Base-by-base conservation (phyloP, 495 filamentous ascomycete genomes). In the Penicillium crystallinum region DNA sequence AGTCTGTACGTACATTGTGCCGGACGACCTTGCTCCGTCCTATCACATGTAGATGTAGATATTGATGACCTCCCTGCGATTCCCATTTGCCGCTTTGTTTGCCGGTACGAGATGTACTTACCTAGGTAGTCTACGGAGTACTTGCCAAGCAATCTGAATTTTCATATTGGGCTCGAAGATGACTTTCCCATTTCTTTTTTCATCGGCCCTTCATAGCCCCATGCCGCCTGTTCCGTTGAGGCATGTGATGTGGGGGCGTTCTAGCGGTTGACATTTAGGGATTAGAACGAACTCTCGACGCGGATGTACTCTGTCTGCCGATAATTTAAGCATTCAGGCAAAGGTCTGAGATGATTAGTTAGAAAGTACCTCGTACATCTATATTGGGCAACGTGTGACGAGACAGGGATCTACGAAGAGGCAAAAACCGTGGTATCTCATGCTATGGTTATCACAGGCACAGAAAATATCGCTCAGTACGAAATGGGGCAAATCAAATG, bases 21-120 rank as follows among this genome's bases (percentile, higher is more conserved):
- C 48, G 48, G 48, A 51, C 42, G 37, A 51, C 48, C 6, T 33
- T 42, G 21, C 35, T 40, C 48, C 48, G 38, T 40, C 38, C 27
- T 35, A 51, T 51, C 48, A 51, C 38, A 51, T 51, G 48, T 33
- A n/a, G 14, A 23, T 2, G n/a, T n/a, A n/a, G 1, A 41, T 8
- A 25, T 23, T 25, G 4, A 18, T 29, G n/a, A 10, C 25, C 23
- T 18, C 21, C 23, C 23, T 29, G 23, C 37, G 18, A 5, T 12
- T 39, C 19, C 19, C 30, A 46, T 46, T 31, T 46, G 43, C 30
- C 43, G 43, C 18, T 46, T n/a, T 35, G 3, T 19, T 37, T 36
- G 6, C 33, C n/a, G 10, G 33, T 36, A 37, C 9, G 22, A 25
- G 4, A 25, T 37, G 17, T 43, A 43, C 41, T 18, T 18, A 43